Evolutionary conservation across 1,284 basidiomycete species (phyloP).

Genomic region (Rhodotorula sp.): DNA sequence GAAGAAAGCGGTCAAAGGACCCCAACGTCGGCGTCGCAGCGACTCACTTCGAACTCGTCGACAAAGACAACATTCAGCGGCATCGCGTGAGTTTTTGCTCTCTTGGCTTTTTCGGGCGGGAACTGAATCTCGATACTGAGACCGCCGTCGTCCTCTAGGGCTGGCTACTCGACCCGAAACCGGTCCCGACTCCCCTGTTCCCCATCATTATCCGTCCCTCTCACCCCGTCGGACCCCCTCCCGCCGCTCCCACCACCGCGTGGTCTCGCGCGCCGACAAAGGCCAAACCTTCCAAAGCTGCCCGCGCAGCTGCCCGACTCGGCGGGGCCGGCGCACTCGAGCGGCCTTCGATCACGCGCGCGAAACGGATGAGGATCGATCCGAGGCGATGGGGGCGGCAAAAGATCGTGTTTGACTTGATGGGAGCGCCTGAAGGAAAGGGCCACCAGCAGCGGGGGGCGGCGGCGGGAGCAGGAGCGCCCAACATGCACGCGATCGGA

Average conservation of each 20-base stretch:
- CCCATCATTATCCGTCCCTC: conserved; percentile 36
- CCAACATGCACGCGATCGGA: conserved; percentile 17
- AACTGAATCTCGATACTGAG: not conserved
- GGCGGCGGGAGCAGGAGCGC: not conserved
- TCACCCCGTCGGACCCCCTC: conserved; percentile 24
- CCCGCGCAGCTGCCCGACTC: conserved; percentile 12
- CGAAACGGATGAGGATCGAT: conserved; percentile 37
- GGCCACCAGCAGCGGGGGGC: not conserved
- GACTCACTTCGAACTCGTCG: conserved; percentile 35
- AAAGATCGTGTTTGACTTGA: conserved; percentile 21
- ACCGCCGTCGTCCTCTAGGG: conserved; percentile 11
- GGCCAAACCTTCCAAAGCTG: conserved; percentile 28
- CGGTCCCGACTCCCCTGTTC: conserved; percentile 27
- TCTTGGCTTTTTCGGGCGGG: too few relatives aligned
- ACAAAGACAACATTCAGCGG: conserved; percentile 26
- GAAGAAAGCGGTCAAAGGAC: conserved; percentile 25
- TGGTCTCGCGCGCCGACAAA: conserved; percentile 33
- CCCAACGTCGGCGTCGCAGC: conserved; percentile 23
- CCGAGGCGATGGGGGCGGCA: conserved; percentile 31
- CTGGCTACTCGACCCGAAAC: conserved; percentile 37
- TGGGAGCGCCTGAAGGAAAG: not conserved
- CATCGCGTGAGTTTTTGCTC: conserved; percentile 25
- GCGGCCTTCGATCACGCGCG: conserved; percentile 9
- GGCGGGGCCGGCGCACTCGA: not conserved
- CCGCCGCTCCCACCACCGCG: conserved; percentile 28